Conservation (phyloP, 257 asterid genomes). For the Phtheirospermum japonicum region DNA sequence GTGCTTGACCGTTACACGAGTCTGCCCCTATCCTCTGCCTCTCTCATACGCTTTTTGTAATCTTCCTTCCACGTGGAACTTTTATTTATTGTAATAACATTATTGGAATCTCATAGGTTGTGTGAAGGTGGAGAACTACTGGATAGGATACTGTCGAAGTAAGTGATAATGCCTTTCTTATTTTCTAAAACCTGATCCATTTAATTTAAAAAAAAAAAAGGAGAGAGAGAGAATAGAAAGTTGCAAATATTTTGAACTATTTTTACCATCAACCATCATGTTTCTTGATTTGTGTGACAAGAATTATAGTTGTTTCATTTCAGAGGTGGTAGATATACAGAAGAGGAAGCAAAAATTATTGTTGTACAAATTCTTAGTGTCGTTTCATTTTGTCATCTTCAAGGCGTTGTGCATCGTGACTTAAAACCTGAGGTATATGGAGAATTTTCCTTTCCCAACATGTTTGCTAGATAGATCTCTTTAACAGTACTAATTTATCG, state of each 20-base stretch:
- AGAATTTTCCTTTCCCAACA: conserved; percentile 14
- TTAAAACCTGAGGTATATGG: conserved; percentile 88
- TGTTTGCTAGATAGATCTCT: too few species aligned
- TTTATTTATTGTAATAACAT: not conserved
- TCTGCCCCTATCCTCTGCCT: too few species aligned
- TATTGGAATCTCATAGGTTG: conserved; percentile 44
- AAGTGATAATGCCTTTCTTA: conserved; percentile 28
- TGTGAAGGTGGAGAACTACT: conserved; percentile 99
- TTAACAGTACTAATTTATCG: conserved; percentile 14
- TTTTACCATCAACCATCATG: not conserved
- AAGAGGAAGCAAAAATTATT: conserved; percentile 85
- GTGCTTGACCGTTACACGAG: too few species aligned
- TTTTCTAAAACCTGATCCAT: not conserved
- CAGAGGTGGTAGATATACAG: conserved; percentile 96
- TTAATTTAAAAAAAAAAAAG: not conserved
- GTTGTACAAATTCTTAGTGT: conserved; percentile 86
- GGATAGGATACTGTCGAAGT: conserved; percentile 85
- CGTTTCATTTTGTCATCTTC: conserved; percentile 92
- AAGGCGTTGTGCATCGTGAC: conserved; percentile 98
- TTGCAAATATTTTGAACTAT: not conserved
- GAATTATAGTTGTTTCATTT: conserved; percentile 32
- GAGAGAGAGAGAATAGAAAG: too few species aligned
- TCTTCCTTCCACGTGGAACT: not conserved
- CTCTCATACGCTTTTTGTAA: not conserved
- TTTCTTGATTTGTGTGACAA: conserved; percentile 28